Evolutionary conservation across 2,329 filamentous ascomycete genomes (phyloP).

Genomic region (Fonsecaea pugnacius): DNA sequence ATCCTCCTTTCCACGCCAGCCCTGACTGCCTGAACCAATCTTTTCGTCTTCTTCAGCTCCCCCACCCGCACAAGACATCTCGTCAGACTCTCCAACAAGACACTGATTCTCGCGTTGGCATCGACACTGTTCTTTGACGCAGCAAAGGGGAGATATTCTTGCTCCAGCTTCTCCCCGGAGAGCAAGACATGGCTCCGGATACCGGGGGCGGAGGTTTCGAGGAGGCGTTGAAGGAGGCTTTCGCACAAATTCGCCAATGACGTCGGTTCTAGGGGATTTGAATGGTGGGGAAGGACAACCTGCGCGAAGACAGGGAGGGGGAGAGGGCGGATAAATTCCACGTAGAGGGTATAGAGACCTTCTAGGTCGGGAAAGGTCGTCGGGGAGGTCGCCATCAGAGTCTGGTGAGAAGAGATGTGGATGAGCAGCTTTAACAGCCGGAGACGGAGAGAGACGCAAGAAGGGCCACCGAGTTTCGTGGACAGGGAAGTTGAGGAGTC

Average conservation of each 20-base stretch:
- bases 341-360: constrained; percentile 50
- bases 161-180: constrained; percentile 55
- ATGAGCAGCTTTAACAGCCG: constrained; percentile 52
- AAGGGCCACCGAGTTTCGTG: constrained; percentile 44
- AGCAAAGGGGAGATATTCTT: constrained; percentile 68
- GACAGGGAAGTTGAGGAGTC: constrained; percentile 17
- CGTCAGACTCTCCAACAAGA: constrained; percentile 69
- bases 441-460: constrained; percentile 50
- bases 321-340: constrained; percentile 53
- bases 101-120: constrained; percentile 74
- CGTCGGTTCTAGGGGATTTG: constrained; percentile 30
- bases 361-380: constrained; percentile 45
- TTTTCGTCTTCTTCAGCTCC: constrained; percentile 41
- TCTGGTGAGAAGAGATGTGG: constrained; percentile 44
- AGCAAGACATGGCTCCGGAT: constrained; percentile 50
- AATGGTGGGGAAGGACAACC: constrained; percentile 45
- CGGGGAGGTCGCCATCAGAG: constrained; percentile 31
- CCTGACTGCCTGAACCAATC: constrained; percentile 54
- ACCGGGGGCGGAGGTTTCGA: constrained; percentile 48
- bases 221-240: constrained; percentile 56
- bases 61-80: constrained; percentile 54
- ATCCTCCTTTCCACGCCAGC: constrained; percentile 58
- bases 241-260: constrained; percentile 59
- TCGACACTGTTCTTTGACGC: constrained; percentile 64
- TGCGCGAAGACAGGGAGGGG: constrained; percentile 53